A percentile compares a stretch with the other conserved stretches of the same genome.
These are phyloP conservation scores for Arachis monticola DNA, from an alignment of 331 rosid genomes.

Conservation along the genomic window DNA sequence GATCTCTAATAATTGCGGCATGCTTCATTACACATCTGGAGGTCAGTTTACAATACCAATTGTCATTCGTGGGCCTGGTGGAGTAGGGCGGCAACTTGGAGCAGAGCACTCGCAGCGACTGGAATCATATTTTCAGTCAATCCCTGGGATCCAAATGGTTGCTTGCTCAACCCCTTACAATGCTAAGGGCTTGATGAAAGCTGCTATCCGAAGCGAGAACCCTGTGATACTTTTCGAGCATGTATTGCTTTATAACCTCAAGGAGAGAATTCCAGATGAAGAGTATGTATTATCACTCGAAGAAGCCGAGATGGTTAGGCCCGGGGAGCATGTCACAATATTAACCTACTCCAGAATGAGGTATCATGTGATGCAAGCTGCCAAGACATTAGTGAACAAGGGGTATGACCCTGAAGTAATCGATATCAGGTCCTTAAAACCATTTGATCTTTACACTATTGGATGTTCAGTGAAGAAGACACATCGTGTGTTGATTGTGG, in stretches of 20 bases:
- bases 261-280: slow-evolving; percentile 95
- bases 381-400: slow-evolving; percentile 90
- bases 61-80: slow-evolving; percentile 98
- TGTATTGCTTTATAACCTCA: slow-evolving; percentile 88
- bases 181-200: slow-evolving; percentile 98
- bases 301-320: slow-evolving; percentile 97
- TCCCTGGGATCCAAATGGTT: slow-evolving; percentile 98
- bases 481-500: slow-evolving; percentile 85
- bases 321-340: slow-evolving; percentile 89
- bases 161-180: slow-evolving; percentile 98
- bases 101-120: slow-evolving; percentile 95
- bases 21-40: slow-evolving; percentile 98
- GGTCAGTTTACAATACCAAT: slow-evolving; percentile 95
- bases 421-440: slow-evolving; percentile 92
- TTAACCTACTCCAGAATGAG: slow-evolving; percentile 94
- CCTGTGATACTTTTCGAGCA: slow-evolving; percentile 98
- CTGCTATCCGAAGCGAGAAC: slow-evolving; percentile 92
- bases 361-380: slow-evolving; percentile 98
- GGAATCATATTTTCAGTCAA: slow-evolving; percentile 94
- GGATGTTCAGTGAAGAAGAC: slow-evolving; percentile 94
- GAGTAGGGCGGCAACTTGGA: slow-evolving; percentile 97
- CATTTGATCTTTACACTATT: slow-evolving; percentile 86
- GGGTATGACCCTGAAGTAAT: slow-evolving; percentile 95
- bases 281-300: slow-evolving; percentile 89
- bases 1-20: slow-evolving; percentile 97